These are phyloP conservation scores for Gynandropsis gynandra DNA, from an alignment of 345 rosid species.

Conservation along the genomic window DNA sequence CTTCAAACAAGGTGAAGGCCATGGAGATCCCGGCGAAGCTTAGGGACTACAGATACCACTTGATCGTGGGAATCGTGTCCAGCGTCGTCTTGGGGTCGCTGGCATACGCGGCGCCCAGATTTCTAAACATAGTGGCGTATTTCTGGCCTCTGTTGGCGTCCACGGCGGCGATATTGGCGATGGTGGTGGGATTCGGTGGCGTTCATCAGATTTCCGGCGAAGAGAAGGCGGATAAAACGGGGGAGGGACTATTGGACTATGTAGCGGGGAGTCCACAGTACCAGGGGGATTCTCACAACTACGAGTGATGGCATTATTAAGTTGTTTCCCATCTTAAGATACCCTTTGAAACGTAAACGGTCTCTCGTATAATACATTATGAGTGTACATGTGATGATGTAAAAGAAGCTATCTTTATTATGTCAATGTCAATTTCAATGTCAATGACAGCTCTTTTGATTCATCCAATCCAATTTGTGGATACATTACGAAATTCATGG, in stretches of 20 bases:
- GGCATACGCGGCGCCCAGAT: slow-evolving; percentile 50
- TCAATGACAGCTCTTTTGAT: too few relatives aligned
- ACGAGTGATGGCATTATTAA: too few relatives aligned
- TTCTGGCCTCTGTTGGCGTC: slow-evolving; percentile 94
- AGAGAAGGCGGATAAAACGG: too few relatives aligned
- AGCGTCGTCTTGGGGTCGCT: slow-evolving; percentile 28
- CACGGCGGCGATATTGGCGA: slow-evolving; percentile 52
- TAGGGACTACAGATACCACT: slow-evolving; percentile 46
- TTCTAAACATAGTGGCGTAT: slow-evolving; percentile 45
- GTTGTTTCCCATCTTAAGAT: too few relatives aligned
- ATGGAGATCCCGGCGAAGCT: slow-evolving; percentile 51
- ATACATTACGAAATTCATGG: too few relatives aligned
- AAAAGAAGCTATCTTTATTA: too few relatives aligned
- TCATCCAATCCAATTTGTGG: too few relatives aligned
- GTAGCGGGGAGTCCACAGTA: slow-evolving; percentile 45
- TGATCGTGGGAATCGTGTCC: slow-evolving; percentile 29
- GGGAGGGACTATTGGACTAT: slow-evolving; percentile 56
- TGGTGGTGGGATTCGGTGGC: slow-evolving; percentile 56
- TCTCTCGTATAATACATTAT: slow-evolving; percentile 3
- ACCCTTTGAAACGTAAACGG: neutral
- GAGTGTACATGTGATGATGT: slow-evolving; percentile 18
- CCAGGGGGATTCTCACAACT: slow-evolving; percentile 17
- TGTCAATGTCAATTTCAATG: too few relatives aligned
- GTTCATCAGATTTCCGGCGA: slow-evolving; percentile 39
- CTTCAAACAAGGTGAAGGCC: slow-evolving; percentile 17